These are phyloP conservation scores for Lepidium didymum DNA, from an alignment of 345 rosid species.

Conservation along the genomic window DNA sequence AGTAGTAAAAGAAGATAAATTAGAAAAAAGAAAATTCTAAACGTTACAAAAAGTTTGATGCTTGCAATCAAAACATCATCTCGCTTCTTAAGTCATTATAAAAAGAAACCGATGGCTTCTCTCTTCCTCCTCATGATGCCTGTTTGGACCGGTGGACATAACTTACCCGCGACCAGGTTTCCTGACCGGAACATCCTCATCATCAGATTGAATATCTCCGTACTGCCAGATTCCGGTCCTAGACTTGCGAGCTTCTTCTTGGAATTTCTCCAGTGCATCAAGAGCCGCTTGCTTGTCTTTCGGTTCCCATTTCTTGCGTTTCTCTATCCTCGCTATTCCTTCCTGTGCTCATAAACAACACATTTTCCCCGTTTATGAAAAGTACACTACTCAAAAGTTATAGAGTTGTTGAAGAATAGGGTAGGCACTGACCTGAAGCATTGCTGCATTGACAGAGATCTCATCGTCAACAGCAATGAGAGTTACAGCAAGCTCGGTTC, in stretches of 20 bases:
- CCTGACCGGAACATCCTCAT: constrained; percentile 69
- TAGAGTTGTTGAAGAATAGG: background rate
- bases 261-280: constrained; percentile 66
- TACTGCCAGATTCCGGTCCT: constrained; percentile 88
- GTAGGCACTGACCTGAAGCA: constrained; percentile 60
- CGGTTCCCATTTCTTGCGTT: constrained; percentile 71
- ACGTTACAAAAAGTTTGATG: constrained; percentile 26
- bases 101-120: constrained; percentile 15
- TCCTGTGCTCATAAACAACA: constrained; percentile 44
- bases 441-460: constrained; percentile 69
- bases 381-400: background rate
- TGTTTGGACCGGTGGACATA: constrained; percentile 10
- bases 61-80: constrained; percentile 8
- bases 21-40: constrained; percentile 4
- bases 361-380: background rate
- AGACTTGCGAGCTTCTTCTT: constrained; percentile 64
- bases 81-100: constrained; percentile 4
- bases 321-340: constrained; percentile 90
- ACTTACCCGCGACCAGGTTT: constrained; percentile 65
- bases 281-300: constrained; percentile 60
- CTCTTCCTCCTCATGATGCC: constrained; percentile 13
- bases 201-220: constrained; percentile 90
- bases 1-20: background rate
- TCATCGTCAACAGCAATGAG: constrained; percentile 71
- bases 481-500: constrained; percentile 60